Conservation (phyloP, 2,329 filamentous ascomycete genomes). For the Microcera coccophila region DNA sequence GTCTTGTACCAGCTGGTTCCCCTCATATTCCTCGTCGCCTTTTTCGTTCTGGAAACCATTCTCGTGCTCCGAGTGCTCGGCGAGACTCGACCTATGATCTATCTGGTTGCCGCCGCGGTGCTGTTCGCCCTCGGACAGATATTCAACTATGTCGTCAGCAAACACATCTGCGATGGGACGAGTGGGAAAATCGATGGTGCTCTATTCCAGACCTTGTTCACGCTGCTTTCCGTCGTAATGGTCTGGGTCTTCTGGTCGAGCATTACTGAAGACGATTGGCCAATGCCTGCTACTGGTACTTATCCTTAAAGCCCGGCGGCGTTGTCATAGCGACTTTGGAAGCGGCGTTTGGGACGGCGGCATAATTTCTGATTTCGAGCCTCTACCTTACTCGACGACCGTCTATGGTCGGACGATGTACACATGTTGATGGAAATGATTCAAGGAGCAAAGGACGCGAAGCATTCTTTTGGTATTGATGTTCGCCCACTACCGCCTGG, state of each 20-base stretch:
- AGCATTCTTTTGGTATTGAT: constrained; percentile 16
- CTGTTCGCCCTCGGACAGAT: constrained; percentile 90
- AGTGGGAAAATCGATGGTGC: constrained; percentile 85
- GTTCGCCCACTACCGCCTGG: constrained; percentile 9
- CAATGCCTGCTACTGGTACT: constrained; percentile 47
- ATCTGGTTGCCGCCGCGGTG: constrained; percentile 67
- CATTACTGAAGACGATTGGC: constrained; percentile 99
- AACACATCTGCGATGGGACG: constrained; percentile 82
- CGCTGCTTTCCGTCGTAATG: constrained; percentile 73
- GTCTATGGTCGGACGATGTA: constrained; percentile 26
- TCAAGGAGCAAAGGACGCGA: constrained; percentile 18
- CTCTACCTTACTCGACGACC: constrained; percentile 27
- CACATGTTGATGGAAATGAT: constrained; percentile 27
- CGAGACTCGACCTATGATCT: constrained; percentile 89
- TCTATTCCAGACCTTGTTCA: constrained; percentile 91
- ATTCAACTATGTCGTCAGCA: constrained; percentile 93
- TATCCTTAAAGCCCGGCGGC: constrained; percentile 38
- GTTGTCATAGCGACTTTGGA: constrained; percentile 11
- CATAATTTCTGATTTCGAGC: constrained; percentile 26
- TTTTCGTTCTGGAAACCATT: constrained; percentile 77
- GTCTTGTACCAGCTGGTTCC: constrained; percentile 89
- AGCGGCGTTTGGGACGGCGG: constrained; percentile 25
- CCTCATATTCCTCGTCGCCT: constrained; percentile 82
- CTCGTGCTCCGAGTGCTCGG: constrained; percentile 83
- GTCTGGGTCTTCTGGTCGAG: constrained; percentile 98